Base-by-base conservation (phyloP, 2,329 filamentous ascomycete species). In the Tothia fuscella region DNA sequence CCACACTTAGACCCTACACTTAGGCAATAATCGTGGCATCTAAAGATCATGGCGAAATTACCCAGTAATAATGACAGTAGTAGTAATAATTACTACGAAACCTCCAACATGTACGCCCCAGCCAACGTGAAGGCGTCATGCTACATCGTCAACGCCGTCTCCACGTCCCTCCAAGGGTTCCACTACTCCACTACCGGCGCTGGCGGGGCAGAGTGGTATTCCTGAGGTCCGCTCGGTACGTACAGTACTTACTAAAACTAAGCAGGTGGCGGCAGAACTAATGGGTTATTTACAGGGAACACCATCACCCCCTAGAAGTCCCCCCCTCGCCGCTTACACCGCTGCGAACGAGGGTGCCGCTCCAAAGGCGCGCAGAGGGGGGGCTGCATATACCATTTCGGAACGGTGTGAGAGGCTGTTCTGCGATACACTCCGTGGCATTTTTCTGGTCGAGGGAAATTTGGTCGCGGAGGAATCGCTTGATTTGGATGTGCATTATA, bases 321-420 rank as follows among this genome's bases (percentile, higher is more conserved):
- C 86, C 83, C 83, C 82, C 78, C 80, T 85, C 72, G 79, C 78
- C 69, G 78, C 78, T 62, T 67, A 82, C 59, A 78, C 74, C 48
- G 70, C 76, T 60, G 71, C 73, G 60, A 76, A 78, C 67, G 54
- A 57, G 46, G 72, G 81, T 67, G 51, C 42, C 22, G 43, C 51
- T 38, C 41, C 53, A 51, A 50, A 51, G 58, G 64, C 64, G 62
- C 60, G 63, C 55, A 68, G 64, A 81, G 82, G 82, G 83, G 87
- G 87, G 86, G 87, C 87, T 80, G 79, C 16, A 34, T 85, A 82
- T 78, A 80, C 80, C 71, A 93, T 94, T 75, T 87, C 82, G 84
- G 87, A 82, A 87, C 87, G 94, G 85, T 93, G 88, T 94, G 88
- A 94, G 87, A 95, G 88, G 75, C 89, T 94, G 81, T 93, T 94